phyloP scores from a whole-genome alignment of 2,329 filamentous ascomycete genomes.

The Chrysoporthe puriensis region DNA sequence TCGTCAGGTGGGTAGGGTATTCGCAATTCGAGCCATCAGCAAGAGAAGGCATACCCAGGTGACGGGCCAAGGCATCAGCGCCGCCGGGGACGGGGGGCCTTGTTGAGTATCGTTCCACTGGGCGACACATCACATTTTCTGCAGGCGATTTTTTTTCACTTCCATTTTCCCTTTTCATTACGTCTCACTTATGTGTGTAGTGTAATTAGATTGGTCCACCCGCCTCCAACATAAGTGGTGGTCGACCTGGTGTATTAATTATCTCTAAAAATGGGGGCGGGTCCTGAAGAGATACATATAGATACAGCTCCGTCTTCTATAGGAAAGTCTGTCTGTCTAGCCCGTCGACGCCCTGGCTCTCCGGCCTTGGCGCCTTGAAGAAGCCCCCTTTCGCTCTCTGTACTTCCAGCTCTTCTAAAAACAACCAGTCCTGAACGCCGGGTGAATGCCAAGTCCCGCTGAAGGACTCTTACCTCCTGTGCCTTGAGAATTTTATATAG shows the following conservation, averaged over 20 bases:
- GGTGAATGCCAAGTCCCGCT: not conserved
- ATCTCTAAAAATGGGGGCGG: not conserved
- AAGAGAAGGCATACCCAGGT: too few species aligned
- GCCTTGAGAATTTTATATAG: not conserved
- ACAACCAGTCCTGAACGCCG: not conserved
- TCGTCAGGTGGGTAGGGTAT: too few species aligned
- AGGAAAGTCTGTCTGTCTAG: not conserved
- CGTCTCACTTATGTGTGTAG: too few species aligned
- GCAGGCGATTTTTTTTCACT: too few species aligned
- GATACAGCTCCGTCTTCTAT: not conserved
- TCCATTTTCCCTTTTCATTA: too few species aligned
- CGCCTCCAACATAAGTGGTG: too few species aligned
- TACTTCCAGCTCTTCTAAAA: not conserved
- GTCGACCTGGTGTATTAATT: too few species aligned
- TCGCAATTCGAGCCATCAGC: too few species aligned
- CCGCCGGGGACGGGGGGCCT: too few species aligned
- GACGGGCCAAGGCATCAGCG: too few species aligned
- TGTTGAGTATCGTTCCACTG: not conserved
- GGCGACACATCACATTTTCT: too few species aligned
- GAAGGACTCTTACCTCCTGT: not conserved
- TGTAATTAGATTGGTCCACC: too few species aligned
- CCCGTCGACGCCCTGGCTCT: not conserved
- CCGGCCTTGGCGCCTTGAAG: not conserved
- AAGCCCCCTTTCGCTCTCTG: not conserved
- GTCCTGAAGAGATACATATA: not conserved